A percentile compares a stretch with the other conserved stretches of the same genome.
Evolutionary conservation across 345 rosid genomes (phyloP).

Genomic region (Citrus trifoliata): DNA sequence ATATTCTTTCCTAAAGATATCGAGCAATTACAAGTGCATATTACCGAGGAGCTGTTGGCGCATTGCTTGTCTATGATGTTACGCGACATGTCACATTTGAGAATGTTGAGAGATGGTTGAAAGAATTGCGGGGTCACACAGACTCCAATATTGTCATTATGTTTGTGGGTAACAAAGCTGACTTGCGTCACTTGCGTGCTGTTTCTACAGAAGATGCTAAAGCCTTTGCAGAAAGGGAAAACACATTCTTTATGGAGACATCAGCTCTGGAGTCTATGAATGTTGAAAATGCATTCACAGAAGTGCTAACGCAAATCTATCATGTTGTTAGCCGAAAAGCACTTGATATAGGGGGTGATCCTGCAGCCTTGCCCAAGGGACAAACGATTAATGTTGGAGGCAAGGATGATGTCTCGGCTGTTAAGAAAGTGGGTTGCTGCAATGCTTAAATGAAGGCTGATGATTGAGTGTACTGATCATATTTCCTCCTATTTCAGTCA

Average conservation of each 20-base stretch:
- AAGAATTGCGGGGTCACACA: conserved; percentile 84
- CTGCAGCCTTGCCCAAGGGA: conserved; percentile 65
- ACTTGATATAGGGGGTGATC: conserved; percentile 59
- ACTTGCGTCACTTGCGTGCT: conserved; percentile 75
- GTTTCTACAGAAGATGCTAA: conserved; percentile 68
- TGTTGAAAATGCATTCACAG: conserved; percentile 79
- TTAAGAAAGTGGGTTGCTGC: conserved; percentile 75
- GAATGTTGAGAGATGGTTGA: conserved; percentile 88
- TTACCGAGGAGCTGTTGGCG: conserved; percentile 89
- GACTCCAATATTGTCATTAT: conserved; percentile 79
- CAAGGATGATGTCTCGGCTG: conserved; percentile 72
- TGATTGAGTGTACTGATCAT: not conserved
- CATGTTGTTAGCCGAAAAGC: conserved; percentile 74
- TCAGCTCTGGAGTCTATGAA: conserved; percentile 83
- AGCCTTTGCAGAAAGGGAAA: conserved; percentile 72
- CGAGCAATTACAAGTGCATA: conserved; percentile 93
- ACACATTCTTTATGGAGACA: conserved; percentile 81
- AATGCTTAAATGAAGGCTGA: conserved; percentile 25
- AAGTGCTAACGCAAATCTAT: conserved; percentile 75
- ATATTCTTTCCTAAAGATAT: conserved; percentile 41
- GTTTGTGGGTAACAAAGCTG: conserved; percentile 93
- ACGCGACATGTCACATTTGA: conserved; percentile 82
- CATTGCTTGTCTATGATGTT: conserved; percentile 81
- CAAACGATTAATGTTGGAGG: conserved; percentile 59
- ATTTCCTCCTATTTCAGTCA: not conserved